Evolutionary conservation across 106 monocot species (phyloP).

Genomic region (Vanilla planifolia): DNA sequence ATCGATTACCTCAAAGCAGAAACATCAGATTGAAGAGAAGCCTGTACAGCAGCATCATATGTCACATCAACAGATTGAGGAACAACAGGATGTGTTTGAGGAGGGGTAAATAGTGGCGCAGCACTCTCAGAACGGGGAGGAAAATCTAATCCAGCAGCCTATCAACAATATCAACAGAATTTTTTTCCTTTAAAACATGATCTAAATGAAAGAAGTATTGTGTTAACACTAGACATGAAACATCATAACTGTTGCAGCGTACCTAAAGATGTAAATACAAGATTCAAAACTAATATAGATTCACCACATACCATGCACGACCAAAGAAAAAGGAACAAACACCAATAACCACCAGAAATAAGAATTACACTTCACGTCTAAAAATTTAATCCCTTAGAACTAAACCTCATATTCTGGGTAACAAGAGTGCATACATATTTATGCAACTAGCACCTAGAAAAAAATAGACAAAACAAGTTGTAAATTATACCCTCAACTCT

Average conservation of each 20-base stretch:
- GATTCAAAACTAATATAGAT: not conserved
- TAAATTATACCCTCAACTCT: slow-evolving; percentile 65
- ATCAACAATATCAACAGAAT: slow-evolving; percentile 5
- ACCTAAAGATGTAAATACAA: not conserved
- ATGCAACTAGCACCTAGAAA: no score
- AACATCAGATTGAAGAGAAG: slow-evolving; percentile 79
- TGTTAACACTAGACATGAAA: not conserved
- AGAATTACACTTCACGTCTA: no score
- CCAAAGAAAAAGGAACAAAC: no score
- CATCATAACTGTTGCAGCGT: not conserved
- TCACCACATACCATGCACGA: not conserved
- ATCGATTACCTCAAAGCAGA: slow-evolving; percentile 58
- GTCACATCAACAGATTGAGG: slow-evolving; percentile 24
- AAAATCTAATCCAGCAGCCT: slow-evolving; percentile 91
- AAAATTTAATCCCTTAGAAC: no score
- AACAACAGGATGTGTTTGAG: slow-evolving; percentile 60
- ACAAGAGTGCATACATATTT: no score
- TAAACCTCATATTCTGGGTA: no score
- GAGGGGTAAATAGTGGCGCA: slow-evolving; percentile 83
- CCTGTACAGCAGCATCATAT: slow-evolving; percentile 68
- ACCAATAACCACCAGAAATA: no score
- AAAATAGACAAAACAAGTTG: no score
- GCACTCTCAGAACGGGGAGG: slow-evolving; percentile 74
- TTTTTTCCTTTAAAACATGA: not conserved
- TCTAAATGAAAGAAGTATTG: not conserved